Percentiles rank a stretch among this genome's conserved stretches.
Evolutionary conservation across 306 rosid genomes (phyloP).

Genomic region (Echinosophora koreensis): DNA sequence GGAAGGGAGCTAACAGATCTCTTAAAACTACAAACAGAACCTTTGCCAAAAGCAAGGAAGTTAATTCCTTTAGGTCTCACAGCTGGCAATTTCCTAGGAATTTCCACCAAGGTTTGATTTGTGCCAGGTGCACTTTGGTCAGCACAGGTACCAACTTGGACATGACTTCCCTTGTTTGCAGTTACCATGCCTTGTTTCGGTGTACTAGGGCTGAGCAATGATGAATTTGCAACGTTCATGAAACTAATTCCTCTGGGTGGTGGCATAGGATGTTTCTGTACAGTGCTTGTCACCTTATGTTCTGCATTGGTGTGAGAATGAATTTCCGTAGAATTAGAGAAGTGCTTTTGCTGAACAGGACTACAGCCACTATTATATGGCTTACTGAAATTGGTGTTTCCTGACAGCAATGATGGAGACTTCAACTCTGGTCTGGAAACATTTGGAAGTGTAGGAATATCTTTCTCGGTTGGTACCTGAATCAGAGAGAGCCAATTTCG

Average conservation of each 20-base stretch:
- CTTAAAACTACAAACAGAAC: slow-evolving; percentile 49
- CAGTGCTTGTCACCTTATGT: slow-evolving; percentile 42
- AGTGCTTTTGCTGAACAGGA: slow-evolving; percentile 46
- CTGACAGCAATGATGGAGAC: slow-evolving; percentile 37
- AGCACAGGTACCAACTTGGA: background rate
- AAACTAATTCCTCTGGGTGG: slow-evolving; percentile 66
- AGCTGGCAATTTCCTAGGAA: slow-evolving; percentile 43
- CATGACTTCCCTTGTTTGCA: slow-evolving; percentile 26
- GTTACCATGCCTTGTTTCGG: slow-evolving; percentile 48
- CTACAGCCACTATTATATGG: slow-evolving; percentile 44
- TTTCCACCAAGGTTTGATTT: slow-evolving; percentile 44
- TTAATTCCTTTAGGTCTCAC: slow-evolving; percentile 69
- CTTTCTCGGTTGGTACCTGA: slow-evolving; percentile 65
- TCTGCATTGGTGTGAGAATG: slow-evolving; percentile 41
- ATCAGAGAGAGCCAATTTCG: background rate
- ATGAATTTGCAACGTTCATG: slow-evolving; percentile 54
- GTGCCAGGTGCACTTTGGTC: slow-evolving; percentile 41
- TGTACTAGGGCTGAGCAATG: slow-evolving; percentile 40
- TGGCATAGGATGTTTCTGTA: slow-evolving; percentile 43
- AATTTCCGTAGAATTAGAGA: slow-evolving; percentile 44
- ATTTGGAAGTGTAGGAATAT: slow-evolving; percentile 46
- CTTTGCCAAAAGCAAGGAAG: slow-evolving; percentile 76
- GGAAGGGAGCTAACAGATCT: slow-evolving; percentile 45
- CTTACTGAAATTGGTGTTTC: slow-evolving; percentile 48
- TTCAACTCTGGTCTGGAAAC: slow-evolving; percentile 54